phyloP scores from a whole-genome alignment of 495 filamentous ascomycete genomes.

The Penicillium paxilli region DNA sequence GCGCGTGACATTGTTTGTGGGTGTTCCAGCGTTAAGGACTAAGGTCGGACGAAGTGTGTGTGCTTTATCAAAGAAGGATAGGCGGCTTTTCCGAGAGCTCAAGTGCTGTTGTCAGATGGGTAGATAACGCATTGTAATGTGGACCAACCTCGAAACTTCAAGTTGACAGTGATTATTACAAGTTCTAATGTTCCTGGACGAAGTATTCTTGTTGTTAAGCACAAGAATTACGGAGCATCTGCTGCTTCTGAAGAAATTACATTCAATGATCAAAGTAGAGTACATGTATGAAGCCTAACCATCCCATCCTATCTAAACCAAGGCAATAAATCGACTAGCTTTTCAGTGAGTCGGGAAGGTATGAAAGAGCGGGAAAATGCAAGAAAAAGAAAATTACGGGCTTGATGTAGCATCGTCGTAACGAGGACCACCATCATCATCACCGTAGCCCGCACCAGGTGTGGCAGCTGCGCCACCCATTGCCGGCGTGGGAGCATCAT shows the following conservation, averaged over 20 bases:
- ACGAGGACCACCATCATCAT: constrained; percentile 57
- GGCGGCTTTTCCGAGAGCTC: too few species aligned
- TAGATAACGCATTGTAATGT: too few species aligned
- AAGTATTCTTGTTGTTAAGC: background rate
- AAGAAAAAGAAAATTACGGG: constrained; percentile 27
- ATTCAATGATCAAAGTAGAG: constrained; percentile 22
- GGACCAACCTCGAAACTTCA: too few species aligned
- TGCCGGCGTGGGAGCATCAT: constrained; percentile 76
- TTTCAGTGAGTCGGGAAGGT: constrained; percentile 9
- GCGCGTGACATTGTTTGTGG: too few species aligned
- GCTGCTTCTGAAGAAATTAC: constrained; percentile 20
- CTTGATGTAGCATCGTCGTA: constrained; percentile 57
- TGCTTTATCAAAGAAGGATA: too few species aligned
- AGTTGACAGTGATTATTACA: too few species aligned
- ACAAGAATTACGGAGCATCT: constrained; percentile 15
- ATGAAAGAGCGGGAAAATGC: constrained; percentile 2
- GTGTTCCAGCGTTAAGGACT: too few species aligned
- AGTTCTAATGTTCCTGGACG: background rate
- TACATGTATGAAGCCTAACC: constrained; percentile 25
- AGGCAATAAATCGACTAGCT: constrained; percentile 3
- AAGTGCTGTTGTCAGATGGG: too few species aligned
- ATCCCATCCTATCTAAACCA: constrained; percentile 17
- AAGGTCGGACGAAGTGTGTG: too few species aligned
- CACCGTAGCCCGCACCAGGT: constrained; percentile 65
- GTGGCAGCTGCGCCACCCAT: constrained; percentile 70